These are phyloP conservation scores for Citrullus amarus DNA, from an alignment of 306 rosid species.

Conservation along the genomic window DNA sequence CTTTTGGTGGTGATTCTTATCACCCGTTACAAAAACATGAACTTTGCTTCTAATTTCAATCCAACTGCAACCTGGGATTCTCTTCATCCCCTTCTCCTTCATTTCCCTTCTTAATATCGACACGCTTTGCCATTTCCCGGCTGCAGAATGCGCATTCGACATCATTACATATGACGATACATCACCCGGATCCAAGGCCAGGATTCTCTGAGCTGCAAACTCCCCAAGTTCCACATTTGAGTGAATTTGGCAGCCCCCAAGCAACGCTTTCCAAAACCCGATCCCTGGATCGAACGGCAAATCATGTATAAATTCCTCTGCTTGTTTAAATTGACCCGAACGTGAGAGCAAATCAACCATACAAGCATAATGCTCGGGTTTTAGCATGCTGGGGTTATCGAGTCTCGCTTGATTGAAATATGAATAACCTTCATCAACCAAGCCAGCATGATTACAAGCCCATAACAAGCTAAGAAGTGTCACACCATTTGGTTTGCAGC, in stretches of 20 bases:
- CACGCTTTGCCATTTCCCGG: conserved; percentile 62
- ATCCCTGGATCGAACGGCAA: conserved; percentile 70
- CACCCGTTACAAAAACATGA: conserved; percentile 50
- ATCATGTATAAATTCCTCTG: conserved; percentile 39
- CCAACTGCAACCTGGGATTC: conserved; percentile 94
- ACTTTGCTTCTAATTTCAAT: conserved; percentile 56
- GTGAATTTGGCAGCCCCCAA: conserved; percentile 87
- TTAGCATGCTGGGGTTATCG: conserved; percentile 36
- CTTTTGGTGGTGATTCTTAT: conserved; percentile 36
- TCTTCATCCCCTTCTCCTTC: conserved; percentile 68
- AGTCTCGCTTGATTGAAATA: conserved; percentile 48
- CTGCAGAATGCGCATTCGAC: conserved; percentile 82
- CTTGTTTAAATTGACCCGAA: conserved; percentile 54
- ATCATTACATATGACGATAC: conserved; percentile 80
- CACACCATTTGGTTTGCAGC: conserved; percentile 42
- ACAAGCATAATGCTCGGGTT: conserved; percentile 86
- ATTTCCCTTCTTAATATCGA: conserved; percentile 53
- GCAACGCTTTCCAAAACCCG: conserved; percentile 93
- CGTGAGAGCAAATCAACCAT: conserved; percentile 78
- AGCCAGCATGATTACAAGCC: conserved; percentile 91
- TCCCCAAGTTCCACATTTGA: conserved; percentile 55
- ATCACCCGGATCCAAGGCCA: conserved; percentile 67
- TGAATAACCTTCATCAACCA: conserved; percentile 52
- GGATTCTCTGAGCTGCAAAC: conserved; percentile 52
- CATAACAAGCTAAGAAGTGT: conserved; percentile 70